Evolutionary conservation across 139 green algal genomes (phyloP), one percentile per base, ranked within the genome.

Genomic region (Axilococcus clingmanii): DNA sequence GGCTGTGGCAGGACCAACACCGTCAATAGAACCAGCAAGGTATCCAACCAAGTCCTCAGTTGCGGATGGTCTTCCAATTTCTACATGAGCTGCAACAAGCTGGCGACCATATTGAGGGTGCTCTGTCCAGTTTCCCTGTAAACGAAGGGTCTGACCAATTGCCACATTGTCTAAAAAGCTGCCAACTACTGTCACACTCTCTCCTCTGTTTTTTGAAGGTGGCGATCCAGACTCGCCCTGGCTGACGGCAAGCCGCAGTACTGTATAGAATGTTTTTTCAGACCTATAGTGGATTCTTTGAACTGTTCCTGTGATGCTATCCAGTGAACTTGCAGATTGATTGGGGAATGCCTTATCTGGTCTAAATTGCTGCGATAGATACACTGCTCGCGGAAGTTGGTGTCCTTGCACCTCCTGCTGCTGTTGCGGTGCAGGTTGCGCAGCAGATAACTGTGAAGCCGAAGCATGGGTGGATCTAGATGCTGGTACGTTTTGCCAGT

Each of bases 1-100:
- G 0, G 71, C 71, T 2, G 40, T 75, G 23, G 29, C 23, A n/a
- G 53, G 62, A 2, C 71, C 71, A 47, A 79, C 71, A 7, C 69
- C 69, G 9, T 66, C 28, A 23, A 78, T 37, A 11, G 33, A 27
- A 5, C 42, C 55, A 14, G 47, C 50, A 17, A 78, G 49, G 35
- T 68, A 78, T 7, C 51, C 46, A 17, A 41, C 56, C 9, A 78
- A 24, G 17, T 61, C 66, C 4, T 33, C 34, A 40, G 40, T 14
- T 14, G 28, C 53, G 16, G 15, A 9, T 5, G 54, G 58, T 3
- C 28, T 19, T n/a, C 57, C 20, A 30, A 54, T 51, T 24, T 55
- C 32, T 17, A 57, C 24, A 24, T 45, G 34, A 20, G 9, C 24
- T 17, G 40, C 70, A 15, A 17, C 8, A 28, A 75, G 53, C 58